Evolutionary conservation across 2,329 filamentous ascomycete species (phyloP).

Genomic region (Sclerotinia spermophila): DNA sequence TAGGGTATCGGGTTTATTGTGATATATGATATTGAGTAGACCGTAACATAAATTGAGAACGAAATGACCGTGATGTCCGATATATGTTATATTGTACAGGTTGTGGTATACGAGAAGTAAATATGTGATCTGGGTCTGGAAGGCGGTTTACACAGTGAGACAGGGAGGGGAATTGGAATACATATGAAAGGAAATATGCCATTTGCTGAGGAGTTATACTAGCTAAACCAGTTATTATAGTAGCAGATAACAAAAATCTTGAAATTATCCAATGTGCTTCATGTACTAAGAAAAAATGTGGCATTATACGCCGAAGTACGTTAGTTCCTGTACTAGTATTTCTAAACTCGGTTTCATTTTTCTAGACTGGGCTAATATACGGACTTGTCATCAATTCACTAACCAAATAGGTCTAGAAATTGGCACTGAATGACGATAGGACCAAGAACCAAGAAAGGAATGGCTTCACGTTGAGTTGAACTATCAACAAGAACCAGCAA

Average conservation of each 20-base stretch:
- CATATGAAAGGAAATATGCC: neutral
- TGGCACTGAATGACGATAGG: neutral
- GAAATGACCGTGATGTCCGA: neutral
- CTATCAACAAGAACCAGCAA: neutral
- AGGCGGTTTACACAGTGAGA: neutral
- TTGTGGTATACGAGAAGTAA: neutral
- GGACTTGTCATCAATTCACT: neutral
- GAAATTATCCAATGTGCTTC: neutral
- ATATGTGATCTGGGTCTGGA: neutral
- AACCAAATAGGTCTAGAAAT: neutral
- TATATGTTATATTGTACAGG: neutral
- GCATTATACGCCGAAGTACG: neutral
- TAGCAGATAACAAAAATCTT: neutral
- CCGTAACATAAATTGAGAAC: neutral
- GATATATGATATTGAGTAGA: neutral
- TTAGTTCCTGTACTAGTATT: neutral
- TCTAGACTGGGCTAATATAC: neutral
- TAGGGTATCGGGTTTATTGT: neutral
- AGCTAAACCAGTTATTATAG: neutral
- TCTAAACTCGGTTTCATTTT: neutral
- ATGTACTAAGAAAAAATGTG: neutral
- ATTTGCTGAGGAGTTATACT: neutral
- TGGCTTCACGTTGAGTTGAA: neutral
- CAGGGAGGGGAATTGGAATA: no score
- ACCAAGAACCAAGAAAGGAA: neutral